Evolutionary conservation across 2,329 filamentous ascomycete genomes (phyloP), one percentile per base, ranked within the genome.

Genomic region (Botrytis deweyae): DNA sequence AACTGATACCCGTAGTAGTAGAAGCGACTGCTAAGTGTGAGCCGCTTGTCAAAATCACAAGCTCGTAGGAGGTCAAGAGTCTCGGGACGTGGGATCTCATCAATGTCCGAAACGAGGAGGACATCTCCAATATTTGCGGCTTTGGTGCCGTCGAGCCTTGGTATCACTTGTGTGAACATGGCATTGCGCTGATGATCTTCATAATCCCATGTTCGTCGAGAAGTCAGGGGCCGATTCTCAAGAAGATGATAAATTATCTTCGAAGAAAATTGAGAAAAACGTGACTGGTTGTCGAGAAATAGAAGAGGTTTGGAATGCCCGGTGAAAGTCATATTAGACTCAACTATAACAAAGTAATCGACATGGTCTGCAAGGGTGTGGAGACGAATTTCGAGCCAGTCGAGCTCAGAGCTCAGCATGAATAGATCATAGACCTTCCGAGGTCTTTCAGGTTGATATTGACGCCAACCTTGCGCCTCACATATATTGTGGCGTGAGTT

Each of bases 261-360:
- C 76, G 85, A 80, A 74, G 86, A 84, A 78, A 87, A 91, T 20
- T 83, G 80, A 14, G 80, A 78, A 77, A 91, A 89, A 16, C 81
- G 81, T 58, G 82, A 79, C 83, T 87, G 86, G 80, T 87, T 87
- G 16, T 87, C 83, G 73, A 83, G 82, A 73, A 90, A 84, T 63
- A 84, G 80, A 20, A 90, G 82, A 2, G 87, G 85, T 80, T 91
- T 91, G 9, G 84, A 81, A 2, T 81, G 82, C 59, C 86, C 86
- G n/a, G 88, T 89, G 77, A 91, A 91, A 1, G 88, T 90, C 71
- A 82, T 85, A n/a, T 83, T 81, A 0, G 87, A 86, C 81, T 92
- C 90, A 66, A 91, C 85, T 49, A 92, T 84, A 78, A 91, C 84
- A 77, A 90, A 92, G 81, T 90, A 90, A 81, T 91, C 89, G 75